Base-by-base conservation (phyloP, 768 basidiomycete species). In the Tricholoma flavovirens region DNA sequence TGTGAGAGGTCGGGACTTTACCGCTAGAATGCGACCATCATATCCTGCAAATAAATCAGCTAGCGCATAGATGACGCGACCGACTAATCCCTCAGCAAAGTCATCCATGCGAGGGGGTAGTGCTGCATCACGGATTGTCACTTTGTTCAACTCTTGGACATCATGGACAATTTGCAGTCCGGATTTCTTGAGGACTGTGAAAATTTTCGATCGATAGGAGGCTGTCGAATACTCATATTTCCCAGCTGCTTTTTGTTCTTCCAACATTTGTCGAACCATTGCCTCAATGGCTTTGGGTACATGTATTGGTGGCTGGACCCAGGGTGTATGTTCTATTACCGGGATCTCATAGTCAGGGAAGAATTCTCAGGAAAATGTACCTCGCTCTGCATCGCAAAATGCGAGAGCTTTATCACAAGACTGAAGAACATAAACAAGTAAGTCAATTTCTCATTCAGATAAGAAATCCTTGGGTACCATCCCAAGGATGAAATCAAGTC, bases 161-260 rank as follows among this genome's bases (percentile, higher is more conserved):
- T 69, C 66, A n/a, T 69, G 60, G 0, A 77, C 67, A 0, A 75
- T 24, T 0, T 69, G 58, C 0, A 77, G 59, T 0, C 68, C 64
- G 36, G 1, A 1, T 33, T 66, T 67, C 59, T 67, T 74, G 3
- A 49, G 33, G 0, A 72, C 68, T 1, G 64, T 38, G 36, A 68
- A 71, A 56, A 65, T 50, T 5, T 61, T 38, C 0, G 56, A 64
- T 1, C 63, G 55, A 40, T 69, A 70, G 1, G 68, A 67, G 42
- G 1, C 62, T 1, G n/a, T n/a, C n/a, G n/a, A n/a, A n/a, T n/a
- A n/a, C n/a, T n/a, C n/a, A n/a, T n/a, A n/a, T n/a, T n/a, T n/a
- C n/a, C n/a, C n/a, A n/a, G n/a, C n/a, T n/a, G n/a, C n/a, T n/a
- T n/a, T n/a, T n/a, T n/a, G n/a, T n/a, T n/a, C n/a, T n/a, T n/a